These are phyloP conservation scores for Ceratocystis variospora DNA, from an alignment of 2,329 filamentous ascomycete species.

Conservation along the genomic window DNA sequence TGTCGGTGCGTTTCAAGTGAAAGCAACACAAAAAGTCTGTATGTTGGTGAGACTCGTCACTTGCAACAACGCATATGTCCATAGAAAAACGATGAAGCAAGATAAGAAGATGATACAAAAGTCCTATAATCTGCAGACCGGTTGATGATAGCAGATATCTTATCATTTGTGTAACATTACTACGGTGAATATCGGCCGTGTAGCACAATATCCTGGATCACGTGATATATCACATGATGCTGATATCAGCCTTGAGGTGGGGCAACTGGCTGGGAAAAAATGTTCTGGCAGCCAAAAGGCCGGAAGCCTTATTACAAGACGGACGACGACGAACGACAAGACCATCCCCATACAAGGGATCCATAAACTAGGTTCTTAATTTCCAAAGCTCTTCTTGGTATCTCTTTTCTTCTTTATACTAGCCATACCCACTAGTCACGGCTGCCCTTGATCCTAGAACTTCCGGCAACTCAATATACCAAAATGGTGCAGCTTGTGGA, in stretches of 20 bases:
- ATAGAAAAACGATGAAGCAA: background rate
- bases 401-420: background rate
- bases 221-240: background rate
- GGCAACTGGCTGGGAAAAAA: constrained; percentile 2
- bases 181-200: too few species aligned
- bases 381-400: constrained; percentile 11
- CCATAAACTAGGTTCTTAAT: too few species aligned
- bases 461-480: constrained; percentile 19
- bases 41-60: background rate
- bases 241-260: background rate
- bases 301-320: background rate
- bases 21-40: background rate
- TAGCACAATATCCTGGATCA: background rate
- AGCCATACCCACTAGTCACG: background rate
- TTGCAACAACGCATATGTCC: background rate
- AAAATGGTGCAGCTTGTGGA: constrained; percentile 94
- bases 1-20: background rate
- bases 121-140: background rate
- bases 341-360: background rate
- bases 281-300: background rate
- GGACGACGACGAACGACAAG: background rate
- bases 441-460: background rate
- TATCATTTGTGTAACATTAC: background rate
- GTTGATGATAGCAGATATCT: background rate
- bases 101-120: background rate